phyloP scores from a whole-genome alignment of 1,284 basidiomycete genomes.

The Pascua sp. region DNA sequence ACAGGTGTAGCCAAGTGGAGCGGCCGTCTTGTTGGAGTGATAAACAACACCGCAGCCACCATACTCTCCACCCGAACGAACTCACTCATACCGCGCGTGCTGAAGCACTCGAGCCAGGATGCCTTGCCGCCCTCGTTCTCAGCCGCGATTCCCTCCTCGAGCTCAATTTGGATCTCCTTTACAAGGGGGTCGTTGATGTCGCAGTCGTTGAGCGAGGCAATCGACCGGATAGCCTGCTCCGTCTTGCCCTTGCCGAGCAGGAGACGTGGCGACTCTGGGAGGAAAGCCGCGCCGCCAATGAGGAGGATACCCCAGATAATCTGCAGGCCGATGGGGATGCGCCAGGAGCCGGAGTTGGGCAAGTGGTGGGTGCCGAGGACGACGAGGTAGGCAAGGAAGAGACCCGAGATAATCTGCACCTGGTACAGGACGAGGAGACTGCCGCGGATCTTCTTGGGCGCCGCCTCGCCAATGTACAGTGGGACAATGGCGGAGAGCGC shows the following conservation, averaged over 20 bases:
- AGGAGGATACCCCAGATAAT: conserved; percentile 32
- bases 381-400: conserved; percentile 70
- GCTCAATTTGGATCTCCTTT: conserved; percentile 63
- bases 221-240: conserved; percentile 59
- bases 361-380: conserved; percentile 66
- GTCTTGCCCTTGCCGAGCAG: conserved; percentile 33
- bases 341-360: conserved; percentile 63
- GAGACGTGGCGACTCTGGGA: conserved; percentile 63
- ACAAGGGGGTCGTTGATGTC: conserved; percentile 62
- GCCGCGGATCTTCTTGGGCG: conserved; percentile 70
- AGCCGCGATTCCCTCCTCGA: conserved; percentile 55
- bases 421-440: conserved; percentile 71
- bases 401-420: conserved; percentile 61
- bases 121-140: conserved; percentile 75
- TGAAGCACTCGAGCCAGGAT: conserved; percentile 75
- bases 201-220: conserved; percentile 65
- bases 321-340: conserved; percentile 50
- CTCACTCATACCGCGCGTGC: conserved; percentile 22
- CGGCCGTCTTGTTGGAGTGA: neutral
- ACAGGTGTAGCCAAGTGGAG: neutral
- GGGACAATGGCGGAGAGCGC: conserved; percentile 73
- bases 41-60: neutral
- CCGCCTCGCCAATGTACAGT: conserved; percentile 74
- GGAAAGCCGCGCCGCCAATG: conserved; percentile 63
- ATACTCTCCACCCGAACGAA: no score